These are phyloP conservation scores for Neurospora sp. DNA, from an alignment of 495 filamentous ascomycete species.

Conservation along the genomic window DNA sequence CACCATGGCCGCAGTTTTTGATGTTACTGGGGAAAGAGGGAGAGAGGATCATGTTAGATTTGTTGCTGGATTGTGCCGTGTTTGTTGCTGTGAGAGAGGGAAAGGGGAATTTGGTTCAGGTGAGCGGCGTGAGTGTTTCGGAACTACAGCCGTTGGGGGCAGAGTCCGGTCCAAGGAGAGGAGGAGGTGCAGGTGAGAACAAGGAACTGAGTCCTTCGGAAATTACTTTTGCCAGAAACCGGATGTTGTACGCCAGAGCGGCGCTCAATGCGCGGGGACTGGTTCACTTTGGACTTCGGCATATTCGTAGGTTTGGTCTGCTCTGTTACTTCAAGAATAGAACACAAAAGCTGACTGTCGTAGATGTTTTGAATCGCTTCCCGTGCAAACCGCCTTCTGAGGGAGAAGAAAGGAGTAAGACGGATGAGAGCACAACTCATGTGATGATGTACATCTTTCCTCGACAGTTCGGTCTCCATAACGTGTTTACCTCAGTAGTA, in stretches of 20 bases:
- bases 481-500: conserved; percentile 68
- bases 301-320: conserved; percentile 50
- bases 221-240: conserved; percentile 69
- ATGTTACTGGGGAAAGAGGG: conserved; percentile 64
- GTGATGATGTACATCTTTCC: conserved; percentile 93
- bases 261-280: conserved; percentile 54
- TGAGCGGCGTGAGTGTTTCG: conserved; percentile 53
- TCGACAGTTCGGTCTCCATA: conserved; percentile 78
- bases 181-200: neutral
- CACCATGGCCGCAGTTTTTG: conserved; percentile 64
- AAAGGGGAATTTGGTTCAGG: conserved; percentile 57
- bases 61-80: conserved; percentile 69
- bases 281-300: conserved; percentile 63
- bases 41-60: conserved; percentile 69
- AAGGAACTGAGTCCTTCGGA: conserved; percentile 37
- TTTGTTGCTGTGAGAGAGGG: conserved; percentile 55
- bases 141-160: conserved; percentile 21
- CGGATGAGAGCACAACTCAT: conserved; percentile 48
- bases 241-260: conserved; percentile 77
- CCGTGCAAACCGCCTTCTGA: conserved; percentile 22
- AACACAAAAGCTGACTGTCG: neutral
- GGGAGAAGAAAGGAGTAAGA: conserved; percentile 18
- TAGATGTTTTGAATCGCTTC: conserved; percentile 81
- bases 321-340: no score
- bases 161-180: no score